Conservation (phyloP, 805 yeast genomes). For the Cyberlindnera suaveolens region DNA sequence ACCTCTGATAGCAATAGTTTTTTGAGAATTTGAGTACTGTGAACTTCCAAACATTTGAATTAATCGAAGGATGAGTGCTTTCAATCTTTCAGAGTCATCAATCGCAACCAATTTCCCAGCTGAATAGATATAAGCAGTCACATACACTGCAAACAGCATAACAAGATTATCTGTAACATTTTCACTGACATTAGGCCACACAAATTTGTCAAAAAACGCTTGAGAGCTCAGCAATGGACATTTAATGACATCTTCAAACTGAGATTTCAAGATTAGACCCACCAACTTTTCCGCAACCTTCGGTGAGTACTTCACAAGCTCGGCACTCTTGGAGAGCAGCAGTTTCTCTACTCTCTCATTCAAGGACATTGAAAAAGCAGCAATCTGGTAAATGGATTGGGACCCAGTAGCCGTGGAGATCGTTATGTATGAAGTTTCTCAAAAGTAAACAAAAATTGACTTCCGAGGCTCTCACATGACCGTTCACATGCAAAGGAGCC, state of each 20-base stretch:
- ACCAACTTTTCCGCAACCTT: constrained; percentile 2
- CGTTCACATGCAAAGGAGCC: not conserved
- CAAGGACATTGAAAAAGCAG: not conserved
- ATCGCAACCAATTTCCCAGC: not conserved
- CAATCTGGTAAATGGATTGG: not conserved
- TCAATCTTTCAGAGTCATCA: constrained; percentile 3
- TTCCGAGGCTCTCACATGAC: no score
- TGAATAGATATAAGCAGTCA: constrained; percentile 1
- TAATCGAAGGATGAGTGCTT: constrained; percentile 8
- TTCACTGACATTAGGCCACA: constrained; percentile 3
- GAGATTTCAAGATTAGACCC: not conserved
- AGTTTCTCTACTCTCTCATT: not conserved
- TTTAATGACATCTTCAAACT: not conserved
- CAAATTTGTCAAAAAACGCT: not conserved
- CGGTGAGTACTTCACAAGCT: constrained; percentile 2
- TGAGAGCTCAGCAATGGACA: not conserved
- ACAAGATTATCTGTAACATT: constrained; percentile 8
- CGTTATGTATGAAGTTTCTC: no score
- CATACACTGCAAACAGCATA: not conserved
- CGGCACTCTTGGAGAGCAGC: not conserved
- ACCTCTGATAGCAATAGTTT: constrained; percentile 1
- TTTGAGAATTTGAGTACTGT: not conserved
- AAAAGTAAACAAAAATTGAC: no score
- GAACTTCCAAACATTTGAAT: constrained; percentile 13
- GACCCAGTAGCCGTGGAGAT: no score